Evolutionary conservation across 352 stramenopile genomes (phyloP), one percentile per base, ranked within the genome.

Genomic region (Elongisporangium anandrum): DNA sequence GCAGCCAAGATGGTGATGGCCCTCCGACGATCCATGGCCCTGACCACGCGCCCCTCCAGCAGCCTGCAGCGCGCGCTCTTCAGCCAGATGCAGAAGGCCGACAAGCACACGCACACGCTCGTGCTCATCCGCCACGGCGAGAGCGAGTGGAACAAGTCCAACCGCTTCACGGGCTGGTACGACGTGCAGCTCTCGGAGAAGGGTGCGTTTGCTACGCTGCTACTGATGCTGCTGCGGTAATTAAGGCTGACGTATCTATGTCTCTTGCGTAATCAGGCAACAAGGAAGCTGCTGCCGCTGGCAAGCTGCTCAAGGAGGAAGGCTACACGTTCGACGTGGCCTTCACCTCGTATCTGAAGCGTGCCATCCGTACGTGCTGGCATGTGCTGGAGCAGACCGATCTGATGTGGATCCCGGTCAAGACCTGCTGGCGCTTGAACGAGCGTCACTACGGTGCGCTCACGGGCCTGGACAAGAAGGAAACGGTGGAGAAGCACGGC

Each of bases 261-360:
- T 12, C 7, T 57, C 7, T 54, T n/a, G 61, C 53, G 16, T 21
- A n/a, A 10, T 2, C 34, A 70, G 75, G 94, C 65, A 88, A 97
- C 78, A 72, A 96, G 59, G 94, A 98, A 65, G 94, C 92, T 19
- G 73, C 79, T n/a, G 90, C 92, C 2, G 92, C 91, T 10, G 94
- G 92, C 20, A 68, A 87, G 64, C 80, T 97, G 68, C 77, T 98
- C 13, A 82, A 92, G 63, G 85, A 97, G 68, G 85, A 95, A 52
- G 94, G 94, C 58, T 98, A 98, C 70, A 90, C 88, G 34, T 97
- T 98, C 61, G 93, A 99, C 71, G 72, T 98, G 2, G 91, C 95
- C 41, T 99, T 98, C 77, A 98, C 95, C 54, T 98, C 90, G 63
- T 87, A 96, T 65, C 69, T 99, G 3, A 98, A 98, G 81, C 86